Percentiles rank a stretch among this genome's conserved stretches.
phyloP scores from a whole-genome alignment of 345 rosid genomes.

The Salix caprea region DNA sequence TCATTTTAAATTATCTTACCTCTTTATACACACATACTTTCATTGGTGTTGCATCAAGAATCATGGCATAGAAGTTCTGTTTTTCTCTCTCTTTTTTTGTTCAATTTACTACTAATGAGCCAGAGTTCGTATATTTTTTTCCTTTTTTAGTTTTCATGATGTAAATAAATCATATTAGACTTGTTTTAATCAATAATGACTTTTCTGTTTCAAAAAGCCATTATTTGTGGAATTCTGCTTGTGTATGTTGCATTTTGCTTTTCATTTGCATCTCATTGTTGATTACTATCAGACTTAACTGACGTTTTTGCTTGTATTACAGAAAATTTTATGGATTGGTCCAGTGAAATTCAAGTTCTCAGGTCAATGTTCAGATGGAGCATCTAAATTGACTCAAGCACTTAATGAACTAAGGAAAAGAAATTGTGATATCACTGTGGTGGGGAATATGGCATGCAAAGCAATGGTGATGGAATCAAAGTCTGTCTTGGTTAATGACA shows the following conservation, averaged over 20 bases:
- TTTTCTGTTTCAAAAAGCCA: too few species aligned
- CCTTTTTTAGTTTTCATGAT: neutral
- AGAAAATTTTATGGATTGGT: slow-evolving; percentile 65
- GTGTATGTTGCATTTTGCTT: too few species aligned
- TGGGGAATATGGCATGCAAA: slow-evolving; percentile 42
- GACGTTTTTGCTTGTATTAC: slow-evolving; percentile 13
- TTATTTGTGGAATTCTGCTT: too few species aligned
- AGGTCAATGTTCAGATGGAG: slow-evolving; percentile 28
- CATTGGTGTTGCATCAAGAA: too few species aligned
- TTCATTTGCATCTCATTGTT: neutral
- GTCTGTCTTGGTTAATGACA: slow-evolving; percentile 17
- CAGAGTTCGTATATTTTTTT: neutral
- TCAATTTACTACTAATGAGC: neutral
- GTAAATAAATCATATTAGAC: neutral
- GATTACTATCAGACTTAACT: neutral
- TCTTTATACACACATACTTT: too few species aligned
- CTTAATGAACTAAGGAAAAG: slow-evolving; percentile 32
- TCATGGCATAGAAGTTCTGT: neutral
- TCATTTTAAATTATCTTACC: too few species aligned
- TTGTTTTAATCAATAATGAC: neutral
- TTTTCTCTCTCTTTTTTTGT: neutral
- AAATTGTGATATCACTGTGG: slow-evolving; percentile 42
- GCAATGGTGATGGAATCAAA: slow-evolving; percentile 31
- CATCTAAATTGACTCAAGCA: slow-evolving; percentile 35
- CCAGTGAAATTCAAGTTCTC: slow-evolving; percentile 44